Base-by-base conservation (phyloP, 768 basidiomycete species). In the Pisolithus marmoratus region DNA sequence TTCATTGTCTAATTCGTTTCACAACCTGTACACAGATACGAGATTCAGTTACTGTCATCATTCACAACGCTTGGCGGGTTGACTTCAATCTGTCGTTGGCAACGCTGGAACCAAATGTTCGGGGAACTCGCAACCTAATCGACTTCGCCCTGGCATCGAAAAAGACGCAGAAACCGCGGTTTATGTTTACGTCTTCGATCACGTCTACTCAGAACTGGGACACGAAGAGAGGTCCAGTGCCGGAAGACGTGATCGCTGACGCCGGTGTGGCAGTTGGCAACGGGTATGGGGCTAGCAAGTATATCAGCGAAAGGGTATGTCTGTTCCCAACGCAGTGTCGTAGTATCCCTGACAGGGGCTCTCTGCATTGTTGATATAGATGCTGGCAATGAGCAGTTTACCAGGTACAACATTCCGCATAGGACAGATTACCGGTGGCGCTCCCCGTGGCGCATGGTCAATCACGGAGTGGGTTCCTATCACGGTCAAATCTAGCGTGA, bases 81-180 rank as follows among this genome's bases (percentile, higher is more conserved):
- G 75, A 80, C 60, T 78, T 82, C 63, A 78, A 78, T 51, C 68
- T 80, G 2, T 69, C 72, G 11, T 60, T 81, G 27, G 63, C 70
- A 0, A 79, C 78, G 3, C 82, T 81, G 49, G 79, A 81, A 53
- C 55, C 72, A 4, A 74, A 79, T 55, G 64, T 83, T 31, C 64
- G 61, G 19, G 75, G 76, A 23, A 76, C 73, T 3, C 68, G 76
- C 26, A 74, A 74, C 55, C 66, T 82, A 19, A 62, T 81, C 38
- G 72, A 75, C 51, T 58, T 47, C 51, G 68, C 70, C 5, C 65
- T 70, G 0, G 59, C 59, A 5, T 72, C 70, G 31, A 57, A 45
- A 7, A 55, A 51, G 36, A 34, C 56, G 2, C 24, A 38, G 40
- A 67, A 67, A 19, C 58, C 73, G 1, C 66, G 66, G 15, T 60